phyloP scores from a whole-genome alignment of 2,329 filamentous ascomycete genomes.

The Botrytis aclada region DNA sequence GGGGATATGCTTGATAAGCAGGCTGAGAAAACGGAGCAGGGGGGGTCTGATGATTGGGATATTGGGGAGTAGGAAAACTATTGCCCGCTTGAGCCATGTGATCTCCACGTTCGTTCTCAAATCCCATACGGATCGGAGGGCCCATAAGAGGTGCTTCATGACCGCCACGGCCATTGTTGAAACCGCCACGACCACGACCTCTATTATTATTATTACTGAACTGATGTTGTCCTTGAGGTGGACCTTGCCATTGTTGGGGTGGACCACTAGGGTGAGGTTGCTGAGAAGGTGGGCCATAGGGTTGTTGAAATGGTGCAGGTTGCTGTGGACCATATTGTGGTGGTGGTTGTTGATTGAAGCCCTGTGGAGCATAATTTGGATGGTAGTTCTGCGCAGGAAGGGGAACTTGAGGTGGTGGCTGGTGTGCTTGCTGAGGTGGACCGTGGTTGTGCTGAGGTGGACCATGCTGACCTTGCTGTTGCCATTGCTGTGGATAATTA shows the following conservation, averaged over 20 bases:
- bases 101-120: constrained; percentile 47
- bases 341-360: constrained; percentile 43
- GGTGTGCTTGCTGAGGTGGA: constrained; percentile 33
- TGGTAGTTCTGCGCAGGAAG: constrained; percentile 55
- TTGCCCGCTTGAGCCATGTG: constrained; percentile 45
- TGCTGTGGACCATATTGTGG: constrained; percentile 39
- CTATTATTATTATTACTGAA: constrained; percentile 38
- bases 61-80: constrained; percentile 41
- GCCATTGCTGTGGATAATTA: constrained; percentile 34
- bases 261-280: constrained; percentile 37
- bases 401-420: constrained; percentile 40
- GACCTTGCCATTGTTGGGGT: constrained; percentile 39
- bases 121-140: constrained; percentile 53
- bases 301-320: constrained; percentile 37
- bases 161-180: constrained; percentile 44
- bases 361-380: constrained; percentile 56
- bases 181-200: constrained; percentile 39
- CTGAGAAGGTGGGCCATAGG: constrained; percentile 38
- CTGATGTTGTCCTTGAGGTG: constrained; percentile 42
- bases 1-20: constrained; percentile 41
- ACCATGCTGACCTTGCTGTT: constrained; percentile 24
- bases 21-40: constrained; percentile 36
- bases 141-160: constrained; percentile 49
- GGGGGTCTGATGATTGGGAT: constrained; percentile 37
- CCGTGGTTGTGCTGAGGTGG: constrained; percentile 31